Percentiles rank a stretch among this genome's conserved stretches.
phyloP scores from a whole-genome alignment of 768 basidiomycete species.

The Amanita subjunquillea region DNA sequence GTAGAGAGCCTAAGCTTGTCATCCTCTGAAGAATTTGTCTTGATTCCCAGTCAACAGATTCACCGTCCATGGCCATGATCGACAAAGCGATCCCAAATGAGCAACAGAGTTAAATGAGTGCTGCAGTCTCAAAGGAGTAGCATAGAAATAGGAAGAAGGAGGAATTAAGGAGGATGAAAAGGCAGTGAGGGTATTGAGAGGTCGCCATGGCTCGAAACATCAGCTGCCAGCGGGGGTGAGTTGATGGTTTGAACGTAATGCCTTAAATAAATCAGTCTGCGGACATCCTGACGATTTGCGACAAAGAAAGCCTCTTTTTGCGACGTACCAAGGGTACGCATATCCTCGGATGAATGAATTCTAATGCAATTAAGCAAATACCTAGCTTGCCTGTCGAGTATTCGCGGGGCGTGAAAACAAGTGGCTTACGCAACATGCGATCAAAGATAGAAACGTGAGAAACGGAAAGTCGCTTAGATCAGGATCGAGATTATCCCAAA shows the following conservation, averaged over 20 bases:
- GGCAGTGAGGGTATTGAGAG: background rate
- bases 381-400: background rate
- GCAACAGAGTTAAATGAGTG: background rate
- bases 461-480: background rate
- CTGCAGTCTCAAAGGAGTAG: background rate
- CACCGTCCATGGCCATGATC: background rate
- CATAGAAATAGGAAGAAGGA: background rate
- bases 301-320: background rate
- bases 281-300: no score
- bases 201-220: background rate
- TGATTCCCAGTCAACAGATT: background rate
- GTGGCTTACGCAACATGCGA: background rate
- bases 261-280: no score
- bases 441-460: background rate
- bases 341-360: background rate
- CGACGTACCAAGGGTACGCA: background rate
- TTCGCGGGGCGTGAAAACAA: background rate
- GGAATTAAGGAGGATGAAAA: background rate
- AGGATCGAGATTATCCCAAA: background rate
- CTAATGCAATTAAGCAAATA: background rate
- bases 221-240: no score
- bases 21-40: background rate
- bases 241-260: no score
- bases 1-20: background rate
- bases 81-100: background rate